Base-by-base conservation (phyloP, 768 basidiomycete genomes). In the Mrakia blollopis region DNA sequence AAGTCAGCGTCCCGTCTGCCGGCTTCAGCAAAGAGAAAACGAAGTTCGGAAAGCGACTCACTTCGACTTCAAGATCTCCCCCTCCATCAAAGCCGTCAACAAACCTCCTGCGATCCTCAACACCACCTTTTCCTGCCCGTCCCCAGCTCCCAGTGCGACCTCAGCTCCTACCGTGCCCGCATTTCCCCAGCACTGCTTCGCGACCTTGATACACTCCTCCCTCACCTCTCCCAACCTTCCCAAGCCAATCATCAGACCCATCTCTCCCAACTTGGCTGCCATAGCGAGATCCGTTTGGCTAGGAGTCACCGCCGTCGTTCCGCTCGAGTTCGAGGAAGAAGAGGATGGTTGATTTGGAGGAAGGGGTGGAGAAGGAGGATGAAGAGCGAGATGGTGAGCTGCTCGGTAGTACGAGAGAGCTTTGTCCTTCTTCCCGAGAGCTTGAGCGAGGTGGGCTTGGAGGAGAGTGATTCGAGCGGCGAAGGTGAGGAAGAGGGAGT, bases 51-150 rank as follows among this genome's bases (percentile, higher is more conserved):
- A 50, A 9, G 44, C 44, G 10, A 50, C 72, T 30, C 3, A 78
- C 77, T 78, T 78, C 41, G 77, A 73, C 28, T 60, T 71, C 44
- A 78, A 41, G 68, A 78, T 78, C 47, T 74, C 77, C 6, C 41
- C 41, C 47, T 78, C 77, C 52, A 74, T 65, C 57, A 74, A 52
- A 14, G 62, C 72, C 25, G 72, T 50, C 72, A 77, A 52, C 28
- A 77, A 18, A 5, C 76, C 76, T 16, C 76, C 76, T 23, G 61
- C 70, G 30, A 77, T 68, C 32, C 60, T 71, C 47, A 77, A 21
- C 13, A 73, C 73, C n/a, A 69, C 72, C 25, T 78, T 65, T 13
- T 68, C 72, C 32, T 61, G 44, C 23, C 54, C 68, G 25, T 25
- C 47, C 3, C 39, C 57, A 21, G n/a, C 47, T 16, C 57, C 37